These are phyloP conservation scores for Tritrichomonas foetus DNA, from an alignment of 208 protist species.

Conservation along the genomic window DNA sequence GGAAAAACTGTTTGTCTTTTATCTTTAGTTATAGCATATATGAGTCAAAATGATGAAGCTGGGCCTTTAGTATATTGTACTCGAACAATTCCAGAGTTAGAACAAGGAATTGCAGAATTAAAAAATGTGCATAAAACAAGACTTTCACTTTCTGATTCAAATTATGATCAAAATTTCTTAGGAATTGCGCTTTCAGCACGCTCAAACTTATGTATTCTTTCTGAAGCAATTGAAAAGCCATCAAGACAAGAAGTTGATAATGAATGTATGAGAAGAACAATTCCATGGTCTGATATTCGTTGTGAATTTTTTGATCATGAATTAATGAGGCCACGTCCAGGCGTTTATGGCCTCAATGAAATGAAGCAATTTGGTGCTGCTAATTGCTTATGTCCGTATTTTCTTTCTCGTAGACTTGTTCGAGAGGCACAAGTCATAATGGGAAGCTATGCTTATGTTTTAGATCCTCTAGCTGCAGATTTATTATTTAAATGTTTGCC, in stretches of 20 bases:
- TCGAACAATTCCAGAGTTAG: constrained; percentile 74
- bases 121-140: constrained; percentile 60
- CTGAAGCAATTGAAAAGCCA: constrained; percentile 46
- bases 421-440: constrained; percentile 88
- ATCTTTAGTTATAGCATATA: constrained; percentile 34
- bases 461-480: constrained; percentile 12
- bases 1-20: constrained; percentile 40
- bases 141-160: not conserved
- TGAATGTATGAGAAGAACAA: constrained; percentile 78
- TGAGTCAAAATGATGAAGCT: not conserved
- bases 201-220: constrained; percentile 76
- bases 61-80: constrained; percentile 39
- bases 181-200: constrained; percentile 64
- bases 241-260: constrained; percentile 78
- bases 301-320: constrained; percentile 52
- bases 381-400: constrained; percentile 86
- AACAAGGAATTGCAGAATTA: constrained; percentile 88
- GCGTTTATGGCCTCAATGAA: constrained; percentile 90
- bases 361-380: constrained; percentile 76
- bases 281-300: constrained; percentile 70
- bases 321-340: constrained; percentile 52
- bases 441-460: constrained; percentile 80
- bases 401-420: constrained; percentile 63
- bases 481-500: constrained; percentile 62
- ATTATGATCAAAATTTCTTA: constrained; percentile 57